A percentile compares a stretch with the other conserved stretches of the same genome.
Conservation (phyloP, 2,329 filamentous ascomycete species). For the Didymella glomerata region DNA sequence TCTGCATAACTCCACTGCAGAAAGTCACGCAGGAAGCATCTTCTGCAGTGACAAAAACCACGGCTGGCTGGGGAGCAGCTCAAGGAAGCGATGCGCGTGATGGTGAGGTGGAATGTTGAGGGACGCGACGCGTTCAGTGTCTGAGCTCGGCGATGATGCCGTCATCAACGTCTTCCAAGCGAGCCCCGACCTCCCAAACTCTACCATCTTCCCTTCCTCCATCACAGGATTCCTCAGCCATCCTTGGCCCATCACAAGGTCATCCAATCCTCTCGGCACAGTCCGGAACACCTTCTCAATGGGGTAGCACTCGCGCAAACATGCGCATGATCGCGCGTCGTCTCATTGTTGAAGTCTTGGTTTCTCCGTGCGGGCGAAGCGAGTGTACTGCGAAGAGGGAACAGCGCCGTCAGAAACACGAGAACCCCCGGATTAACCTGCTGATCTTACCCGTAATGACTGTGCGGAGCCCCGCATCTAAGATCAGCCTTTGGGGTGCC, state of each 20-base stretch:
- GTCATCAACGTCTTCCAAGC: conserved; percentile 7
- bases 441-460: conserved; percentile 24
- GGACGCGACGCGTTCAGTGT: not conserved
- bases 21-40: too few relatives aligned
- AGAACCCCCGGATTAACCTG: conserved; percentile 37
- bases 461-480: conserved; percentile 37
- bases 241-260: conserved; percentile 17
- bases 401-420: conserved; percentile 23
- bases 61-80: too few relatives aligned
- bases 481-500: conserved; percentile 26
- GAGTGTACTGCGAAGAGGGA: conserved; percentile 19
- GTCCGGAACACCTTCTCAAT: conserved; percentile 18
- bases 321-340: conserved; percentile 7
- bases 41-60: too few relatives aligned
- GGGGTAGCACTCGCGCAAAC: conserved; percentile 11
- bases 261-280: conserved; percentile 7
- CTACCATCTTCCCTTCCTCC: conserved; percentile 3
- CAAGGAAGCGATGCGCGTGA: not conserved
- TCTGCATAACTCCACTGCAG: too few relatives aligned
- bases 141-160: conserved; percentile 2
- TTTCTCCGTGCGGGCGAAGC: conserved; percentile 26
- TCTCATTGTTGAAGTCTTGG: conserved; percentile 23
- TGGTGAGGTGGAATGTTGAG: not conserved
- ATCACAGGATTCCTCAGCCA: not conserved
- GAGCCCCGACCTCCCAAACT: conserved; percentile 3